Conservation (phyloP, 306 rosid species). For the Dicorynia guianensis region DNA sequence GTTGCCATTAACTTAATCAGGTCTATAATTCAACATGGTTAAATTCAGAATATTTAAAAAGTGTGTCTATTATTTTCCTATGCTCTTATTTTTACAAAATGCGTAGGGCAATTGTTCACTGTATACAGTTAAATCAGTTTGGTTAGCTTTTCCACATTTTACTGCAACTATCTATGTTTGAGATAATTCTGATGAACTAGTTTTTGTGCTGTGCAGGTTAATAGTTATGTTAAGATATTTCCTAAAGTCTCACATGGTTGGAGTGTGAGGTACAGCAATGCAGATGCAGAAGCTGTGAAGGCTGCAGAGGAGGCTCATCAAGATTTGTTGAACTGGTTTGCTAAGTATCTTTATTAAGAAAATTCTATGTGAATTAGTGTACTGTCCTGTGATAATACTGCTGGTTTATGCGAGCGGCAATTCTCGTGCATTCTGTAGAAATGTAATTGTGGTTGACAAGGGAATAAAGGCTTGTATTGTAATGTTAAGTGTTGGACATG, state of each 20-base stretch:
- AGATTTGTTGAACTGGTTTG: constrained; percentile 56
- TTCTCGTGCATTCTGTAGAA: background rate
- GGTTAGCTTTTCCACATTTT: background rate
- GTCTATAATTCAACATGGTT: background rate
- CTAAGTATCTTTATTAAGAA: constrained; percentile 46
- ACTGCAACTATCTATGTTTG: background rate
- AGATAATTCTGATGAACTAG: background rate
- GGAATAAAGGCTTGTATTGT: constrained; percentile 10
- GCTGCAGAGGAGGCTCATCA: constrained; percentile 64
- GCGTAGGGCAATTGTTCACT: background rate
- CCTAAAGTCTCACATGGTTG: constrained; percentile 64
- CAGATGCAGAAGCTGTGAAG: constrained; percentile 51
- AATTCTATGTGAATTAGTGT: background rate
- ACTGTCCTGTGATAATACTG: background rate
- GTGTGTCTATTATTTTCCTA: background rate
- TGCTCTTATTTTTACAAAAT: background rate
- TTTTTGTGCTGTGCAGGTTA: constrained; percentile 35
- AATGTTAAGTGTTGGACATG: background rate
- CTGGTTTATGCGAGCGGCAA: background rate
- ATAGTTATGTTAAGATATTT: constrained; percentile 52
- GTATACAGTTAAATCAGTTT: background rate
- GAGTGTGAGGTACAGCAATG: constrained; percentile 51
- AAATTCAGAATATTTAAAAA: background rate
- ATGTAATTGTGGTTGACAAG: background rate
- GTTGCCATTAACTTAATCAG: background rate